Conservation (phyloP, 805 yeast genomes). For the Candida easanensis region DNA sequence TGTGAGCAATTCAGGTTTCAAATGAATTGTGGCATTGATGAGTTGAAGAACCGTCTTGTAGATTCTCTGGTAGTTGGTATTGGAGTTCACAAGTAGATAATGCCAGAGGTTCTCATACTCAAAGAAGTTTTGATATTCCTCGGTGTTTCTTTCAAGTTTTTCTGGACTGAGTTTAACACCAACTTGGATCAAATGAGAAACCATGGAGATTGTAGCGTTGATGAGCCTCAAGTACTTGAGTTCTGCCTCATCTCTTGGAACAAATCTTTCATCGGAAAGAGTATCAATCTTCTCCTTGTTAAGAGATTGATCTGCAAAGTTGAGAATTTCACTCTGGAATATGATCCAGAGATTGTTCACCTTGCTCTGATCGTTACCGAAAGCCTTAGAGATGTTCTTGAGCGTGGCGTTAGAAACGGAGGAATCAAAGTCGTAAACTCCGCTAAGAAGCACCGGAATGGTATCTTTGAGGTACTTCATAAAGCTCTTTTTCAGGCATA, state of each 20-base stretch:
- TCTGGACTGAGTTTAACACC: conserved; percentile 19
- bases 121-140: conserved; percentile 34
- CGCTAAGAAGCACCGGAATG: conserved; percentile 71
- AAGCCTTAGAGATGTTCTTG: conserved; percentile 47
- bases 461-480: conserved; percentile 68
- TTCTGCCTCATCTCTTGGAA: conserved; percentile 61
- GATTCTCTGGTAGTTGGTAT: conserved; percentile 38
- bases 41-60: conserved; percentile 41
- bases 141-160: conserved; percentile 22
- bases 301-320: conserved; percentile 50
- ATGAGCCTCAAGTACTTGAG: conserved; percentile 61
- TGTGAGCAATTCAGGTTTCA: conserved; percentile 21
- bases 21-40: conserved; percentile 30
- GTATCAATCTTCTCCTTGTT: conserved; percentile 57
- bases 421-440: conserved; percentile 67
- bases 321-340: conserved; percentile 54
- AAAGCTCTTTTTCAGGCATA: conserved; percentile 49
- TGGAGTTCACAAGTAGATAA: conserved; percentile 31
- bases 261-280: conserved; percentile 71
- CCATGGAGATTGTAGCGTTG: conserved; percentile 46
- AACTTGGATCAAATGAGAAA: conserved; percentile 34
- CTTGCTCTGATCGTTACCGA: conserved; percentile 53
- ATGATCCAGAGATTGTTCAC: conserved; percentile 57
- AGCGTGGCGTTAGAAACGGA: conserved; percentile 51
- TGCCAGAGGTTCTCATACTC: conserved; percentile 45